A percentile compares a stretch with the other conserved stretches of the same genome.
phyloP scores from a whole-genome alignment of 148 eudicot species.

The Chenopodium quinoa region DNA sequence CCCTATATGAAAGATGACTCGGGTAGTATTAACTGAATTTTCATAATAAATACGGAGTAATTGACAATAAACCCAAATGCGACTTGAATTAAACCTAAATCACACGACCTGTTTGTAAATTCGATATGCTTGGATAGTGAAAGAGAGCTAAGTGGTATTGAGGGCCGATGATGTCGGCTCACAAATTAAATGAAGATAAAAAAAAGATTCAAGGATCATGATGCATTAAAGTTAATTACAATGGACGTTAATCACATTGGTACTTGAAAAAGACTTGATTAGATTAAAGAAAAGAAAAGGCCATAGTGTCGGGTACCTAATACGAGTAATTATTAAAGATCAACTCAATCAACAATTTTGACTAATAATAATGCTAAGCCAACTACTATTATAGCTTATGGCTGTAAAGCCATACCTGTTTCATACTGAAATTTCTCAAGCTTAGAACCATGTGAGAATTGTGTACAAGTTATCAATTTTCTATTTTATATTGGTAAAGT shows the following conservation, averaged over 20 bases:
- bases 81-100: background rate
- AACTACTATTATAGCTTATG: background rate
- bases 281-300: background rate
- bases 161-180: background rate
- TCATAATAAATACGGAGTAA: too few species aligned
- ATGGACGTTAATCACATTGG: background rate
- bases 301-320: constrained; percentile 1
- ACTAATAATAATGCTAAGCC: background rate
- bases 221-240: background rate
- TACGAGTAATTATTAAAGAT: background rate
- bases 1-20: too few species aligned
- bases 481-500: background rate
- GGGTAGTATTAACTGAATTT: too few species aligned
- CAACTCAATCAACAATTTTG: background rate
- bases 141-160: background rate
- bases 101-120: too few species aligned
- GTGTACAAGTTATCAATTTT: background rate
- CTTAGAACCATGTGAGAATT: constrained; percentile 3
- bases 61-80: too few species aligned
- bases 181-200: background rate
- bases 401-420: constrained; percentile 3
- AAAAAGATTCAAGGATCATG: background rate
- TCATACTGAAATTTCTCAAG: background rate
- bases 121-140: background rate
- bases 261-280: background rate